These are phyloP conservation scores for Xylaria sp. DNA, from an alignment of 2,329 filamentous ascomycete species.

Conservation along the genomic window DNA sequence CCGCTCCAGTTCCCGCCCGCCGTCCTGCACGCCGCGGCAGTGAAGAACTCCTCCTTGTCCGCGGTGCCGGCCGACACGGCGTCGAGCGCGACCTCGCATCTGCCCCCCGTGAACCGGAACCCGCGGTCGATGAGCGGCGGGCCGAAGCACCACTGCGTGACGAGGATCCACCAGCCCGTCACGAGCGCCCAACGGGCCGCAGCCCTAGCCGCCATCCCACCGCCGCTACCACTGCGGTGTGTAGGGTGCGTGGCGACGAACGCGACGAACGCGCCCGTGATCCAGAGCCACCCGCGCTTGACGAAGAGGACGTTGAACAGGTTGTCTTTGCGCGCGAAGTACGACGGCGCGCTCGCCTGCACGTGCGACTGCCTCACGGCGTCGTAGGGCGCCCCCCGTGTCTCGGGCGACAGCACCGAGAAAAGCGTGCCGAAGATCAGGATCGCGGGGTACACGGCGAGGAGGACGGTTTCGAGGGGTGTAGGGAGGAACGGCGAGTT, in stretches of 20 bases:
- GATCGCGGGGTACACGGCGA: constrained; percentile 79
- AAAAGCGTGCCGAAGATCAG: constrained; percentile 86
- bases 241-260: constrained; percentile 77
- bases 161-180: constrained; percentile 82
- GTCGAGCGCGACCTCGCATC: constrained; percentile 72
- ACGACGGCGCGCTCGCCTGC: constrained; percentile 71
- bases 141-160: constrained; percentile 98
- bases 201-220: constrained; percentile 64
- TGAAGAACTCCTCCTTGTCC: constrained; percentile 67
- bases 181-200: constrained; percentile 74
- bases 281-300: constrained; percentile 95
- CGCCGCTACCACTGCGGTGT: constrained; percentile 44
- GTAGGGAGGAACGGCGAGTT: constrained; percentile 75
- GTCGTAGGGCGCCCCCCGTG: constrained; percentile 72
- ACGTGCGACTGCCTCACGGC: constrained; percentile 71
- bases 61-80: constrained; percentile 59
- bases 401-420: constrained; percentile 78
- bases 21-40: constrained; percentile 82
- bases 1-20: constrained; percentile 87
- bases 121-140: constrained; percentile 88
- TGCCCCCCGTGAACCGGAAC: constrained; percentile 88
- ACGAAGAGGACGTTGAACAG: constrained; percentile 94
- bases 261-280: constrained; percentile 76
- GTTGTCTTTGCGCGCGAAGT: constrained; percentile 95
- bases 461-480: constrained; percentile 70